Evolutionary conservation across 345 rosid species (phyloP), one percentile per base, ranked within the genome.

Genomic region (Eutrema yunnanense): DNA sequence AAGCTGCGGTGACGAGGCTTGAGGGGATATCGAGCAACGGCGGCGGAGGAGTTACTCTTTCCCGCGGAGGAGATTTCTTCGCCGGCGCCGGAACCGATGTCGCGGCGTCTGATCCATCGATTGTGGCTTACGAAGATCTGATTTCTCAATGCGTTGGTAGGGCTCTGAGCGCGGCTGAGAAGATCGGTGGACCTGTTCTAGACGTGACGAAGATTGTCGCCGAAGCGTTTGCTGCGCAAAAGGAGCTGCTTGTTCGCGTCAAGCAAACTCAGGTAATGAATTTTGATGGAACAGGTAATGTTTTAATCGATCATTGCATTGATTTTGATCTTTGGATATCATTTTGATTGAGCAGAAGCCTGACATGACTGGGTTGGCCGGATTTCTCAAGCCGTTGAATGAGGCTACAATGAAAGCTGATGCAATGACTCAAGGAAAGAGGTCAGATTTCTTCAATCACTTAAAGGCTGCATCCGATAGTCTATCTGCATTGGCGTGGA

Each of bases 361-460:
- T 70, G 88, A 88, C 54, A 40, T 79, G 27, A 83, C 79, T 32
- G 97, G 97, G 8, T 62, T 96, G 82, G 87, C 80, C 26, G 92
- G 83, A 44, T 90, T 96, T 84, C 86, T 96, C 66, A 87, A 81
- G 72, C 98, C 99, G 37, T 71, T 96, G 78, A 96, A 86, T 79
- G 94, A 87, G 51, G 92, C 82, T 72, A 85, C 94, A 42, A 47
- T 64, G 84, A 88, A 87, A 78, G 99, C 91, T 69, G 84, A 81
- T 80, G 78, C 84, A 43, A 73, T 92, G 87, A 85, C 97, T 14
- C 96, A 88, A 75, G 97, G 92, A 36, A 88, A 75, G 82, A 83
- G 97, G 60, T 86, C 91, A 12, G 98, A 87, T 82, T 90, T 81
- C 79, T 88, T 92, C 79, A 96, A 92, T 79, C 99, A 96, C 81